Evolutionary conservation across 805 yeast genomes (phyloP), one percentile per base, ranked within the genome.

Genomic region (Kazachstania kunashirensis): DNA sequence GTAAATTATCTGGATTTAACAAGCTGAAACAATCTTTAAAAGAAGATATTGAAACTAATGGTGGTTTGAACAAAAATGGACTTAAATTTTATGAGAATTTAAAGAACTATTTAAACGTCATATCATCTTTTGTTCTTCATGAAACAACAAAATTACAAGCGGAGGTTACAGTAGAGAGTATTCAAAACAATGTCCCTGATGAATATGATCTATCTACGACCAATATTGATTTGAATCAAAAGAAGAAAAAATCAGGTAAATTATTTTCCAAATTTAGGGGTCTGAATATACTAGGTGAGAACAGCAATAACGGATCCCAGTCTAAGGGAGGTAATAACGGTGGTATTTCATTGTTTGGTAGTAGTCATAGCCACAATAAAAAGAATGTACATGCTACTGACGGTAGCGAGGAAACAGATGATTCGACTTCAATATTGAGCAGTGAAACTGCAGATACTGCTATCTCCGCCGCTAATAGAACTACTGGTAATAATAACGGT

Each of bases 121-220:
- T 88, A 38, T 70, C 77, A 36, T 69, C 68, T 32, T 84, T 85
- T 47, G 71, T 88, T 41, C 62, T 68, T 31, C 77, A 79, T 43
- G 98, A 92, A 53, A 77, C 84, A 4, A 60, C 61, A 21, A 72
- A 94, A 42, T 79, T 92, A 16, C 67, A 69, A 28, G 72, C 79
- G 10, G 95, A 86, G 52, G 97, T 88, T 14, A 89, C 82, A 49
- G 78, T 89, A 35, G 96, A 89, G 57, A 77, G 92, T 19, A 85
- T 92, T 47, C 92, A 84, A 57, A 74, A 79, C 41, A 85, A 81
- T 35, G 86, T 92, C 1, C 84, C 80, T 4, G 46, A 42, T 1
- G 88, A 78, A 39, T 68, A 72, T 48, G 92, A 83, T 55, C 62
- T 83, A 48, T 66, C 79, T 10, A 64, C 80, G 39, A 71, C 72